Evolutionary conservation across 2,329 filamentous ascomycete species (phyloP), one percentile per base, ranked within the genome.

Genomic region (Trematosphaeria pertusa): DNA sequence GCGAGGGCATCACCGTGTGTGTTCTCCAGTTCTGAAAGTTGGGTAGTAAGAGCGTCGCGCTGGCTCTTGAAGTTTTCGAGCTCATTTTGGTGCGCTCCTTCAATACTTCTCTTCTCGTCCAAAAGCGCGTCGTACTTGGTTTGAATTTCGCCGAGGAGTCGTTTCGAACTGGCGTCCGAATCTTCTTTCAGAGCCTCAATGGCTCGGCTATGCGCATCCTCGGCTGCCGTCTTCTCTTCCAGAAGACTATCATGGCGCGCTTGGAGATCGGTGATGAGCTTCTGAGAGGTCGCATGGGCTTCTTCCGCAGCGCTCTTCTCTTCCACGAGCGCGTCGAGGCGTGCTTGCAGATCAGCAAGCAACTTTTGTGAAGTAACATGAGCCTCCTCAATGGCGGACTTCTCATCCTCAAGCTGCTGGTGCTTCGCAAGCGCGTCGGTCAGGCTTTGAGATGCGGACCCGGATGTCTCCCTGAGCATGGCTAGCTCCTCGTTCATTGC

Each of bases 131-230:
- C 54, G 34, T 58, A 65, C 42, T 64, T 65, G 10, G 54, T 46
- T 38, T 68, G 64, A 11, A 69, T 28, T 11, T 66, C 62, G 17
- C 52, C 52, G 1, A 71, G 54, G 5, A 61, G 49, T 26, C 63
- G 51, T 37, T 64, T 69, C 1, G 63, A 60, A 4, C 54, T 38
- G 28, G 51, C 56, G 4, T 67, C 62, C 8, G 62, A 67, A 7
- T 70, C 62, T 28, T 62, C 41, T 45, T 67, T 69, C 38, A 70
- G 36, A 11, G 61, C 52, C 20, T 69, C 62, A 17, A 71, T 45
- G 0, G 64, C 61, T 14, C 55, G 58, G 28, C 39, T 52, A 19
- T 71, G 67, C 4, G 62, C 56, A 24, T 69, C 62, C 15, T 64
- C 51, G 9, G 56, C 55, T 9, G 49, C 45, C 3, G 48, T 33